These are phyloP conservation scores for Prunus yedoensis DNA, from an alignment of 331 rosid genomes.

Conservation along the genomic window DNA sequence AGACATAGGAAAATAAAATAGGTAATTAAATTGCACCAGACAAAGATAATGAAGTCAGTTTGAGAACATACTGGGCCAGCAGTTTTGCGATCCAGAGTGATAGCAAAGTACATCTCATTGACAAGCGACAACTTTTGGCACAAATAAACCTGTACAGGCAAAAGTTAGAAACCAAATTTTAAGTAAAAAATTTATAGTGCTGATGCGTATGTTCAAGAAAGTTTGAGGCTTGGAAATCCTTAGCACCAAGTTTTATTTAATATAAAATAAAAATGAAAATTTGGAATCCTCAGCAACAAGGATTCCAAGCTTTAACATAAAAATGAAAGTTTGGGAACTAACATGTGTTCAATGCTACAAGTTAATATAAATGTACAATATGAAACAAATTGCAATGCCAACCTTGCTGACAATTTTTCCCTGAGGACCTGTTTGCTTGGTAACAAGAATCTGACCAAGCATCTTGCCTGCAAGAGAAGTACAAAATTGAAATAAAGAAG, in stretches of 20 bases:
- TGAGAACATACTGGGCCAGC: constrained; percentile 88
- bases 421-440: constrained; percentile 94
- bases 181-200: neutral
- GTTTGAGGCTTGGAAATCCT: neutral
- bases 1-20: constrained; percentile 9
- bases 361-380: constrained; percentile 3
- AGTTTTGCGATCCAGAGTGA: constrained; percentile 84
- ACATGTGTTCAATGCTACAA: neutral
- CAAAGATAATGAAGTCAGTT: constrained; percentile 19
- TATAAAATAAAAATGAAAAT: neutral
- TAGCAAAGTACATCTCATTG: constrained; percentile 98
- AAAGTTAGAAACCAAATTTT: constrained; percentile 30
- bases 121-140: constrained; percentile 83
- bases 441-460: constrained; percentile 97
- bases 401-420: constrained; percentile 98
- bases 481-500: constrained; percentile 10
- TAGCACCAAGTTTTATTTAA: neutral
- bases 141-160: constrained; percentile 68
- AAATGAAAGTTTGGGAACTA: neutral
- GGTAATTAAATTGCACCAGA: constrained; percentile 16
- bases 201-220: neutral
- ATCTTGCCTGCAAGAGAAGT: constrained; percentile 64
- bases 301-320: neutral
- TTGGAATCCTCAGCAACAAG: neutral
- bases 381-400: constrained; percentile 19